Evolutionary conservation across 2,329 filamentous ascomycete species (phyloP).

Genomic region (Penicillium griseofulvum): DNA sequence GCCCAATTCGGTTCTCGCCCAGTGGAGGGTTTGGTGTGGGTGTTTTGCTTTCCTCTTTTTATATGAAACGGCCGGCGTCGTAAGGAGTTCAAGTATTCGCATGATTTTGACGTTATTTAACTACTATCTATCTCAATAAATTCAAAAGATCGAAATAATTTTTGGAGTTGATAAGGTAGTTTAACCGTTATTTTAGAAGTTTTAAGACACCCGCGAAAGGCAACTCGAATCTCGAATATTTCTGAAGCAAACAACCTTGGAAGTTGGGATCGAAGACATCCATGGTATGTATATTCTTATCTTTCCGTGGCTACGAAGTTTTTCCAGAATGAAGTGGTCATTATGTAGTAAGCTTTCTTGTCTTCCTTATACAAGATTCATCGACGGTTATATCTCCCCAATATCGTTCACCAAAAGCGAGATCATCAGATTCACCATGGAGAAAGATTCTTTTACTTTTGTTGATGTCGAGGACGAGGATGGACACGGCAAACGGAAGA

Average conservation of each 20-base stretch:
- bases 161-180: background rate
- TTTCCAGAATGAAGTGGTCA: background rate
- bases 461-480: background rate
- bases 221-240: too few relatives aligned
- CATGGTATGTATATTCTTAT: background rate
- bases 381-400: background rate
- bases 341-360: background rate
- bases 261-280: background rate
- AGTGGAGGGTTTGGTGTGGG: conserved; percentile 14
- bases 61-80: conserved; percentile 3
- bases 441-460: background rate
- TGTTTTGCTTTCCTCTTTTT: conserved; percentile 3
- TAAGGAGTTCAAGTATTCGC: conserved; percentile 3
- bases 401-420: background rate
- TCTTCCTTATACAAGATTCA: background rate
- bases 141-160: background rate
- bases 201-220: too few relatives aligned
- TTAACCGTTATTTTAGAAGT: background rate
- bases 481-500: background rate
- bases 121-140: background rate
- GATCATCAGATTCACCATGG: background rate
- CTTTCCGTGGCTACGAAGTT: too few relatives aligned
- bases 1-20: conserved; percentile 16
- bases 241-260: too few relatives aligned
- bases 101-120: conserved; percentile 4